Percentiles rank a stretch among this genome's conserved stretches.
phyloP scores from a whole-genome alignment of 352 stramenopile genomes.

The Pythium scleroteichum region DNA sequence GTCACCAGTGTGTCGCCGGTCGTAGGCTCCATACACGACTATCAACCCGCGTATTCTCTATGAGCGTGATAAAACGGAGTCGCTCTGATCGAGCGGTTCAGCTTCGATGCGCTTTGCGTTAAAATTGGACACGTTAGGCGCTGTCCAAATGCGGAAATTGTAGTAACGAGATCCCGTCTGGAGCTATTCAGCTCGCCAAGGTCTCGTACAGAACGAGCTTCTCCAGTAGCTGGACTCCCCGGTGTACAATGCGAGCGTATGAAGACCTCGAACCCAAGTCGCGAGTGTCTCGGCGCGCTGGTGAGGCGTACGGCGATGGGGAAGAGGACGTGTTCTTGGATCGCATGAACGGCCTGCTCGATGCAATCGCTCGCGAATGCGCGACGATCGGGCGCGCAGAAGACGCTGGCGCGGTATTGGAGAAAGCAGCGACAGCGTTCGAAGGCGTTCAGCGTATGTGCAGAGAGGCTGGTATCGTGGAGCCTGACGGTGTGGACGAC shows the following conservation, averaged over 20 bases:
- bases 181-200: neutral
- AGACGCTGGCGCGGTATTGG: slow-evolving; percentile 10
- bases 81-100: neutral
- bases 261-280: slow-evolving; percentile 9
- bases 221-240: neutral
- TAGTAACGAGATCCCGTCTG: too few species aligned
- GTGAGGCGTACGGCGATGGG: neutral
- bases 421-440: slow-evolving; percentile 20
- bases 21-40: too few species aligned
- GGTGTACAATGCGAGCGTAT: slow-evolving; percentile 3
- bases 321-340: slow-evolving; percentile 29
- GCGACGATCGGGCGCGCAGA: slow-evolving; percentile 12
- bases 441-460: slow-evolving; percentile 27
- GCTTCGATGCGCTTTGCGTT: neutral
- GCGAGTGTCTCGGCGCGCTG: neutral
- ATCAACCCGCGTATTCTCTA: neutral
- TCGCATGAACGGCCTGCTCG: slow-evolving; percentile 17
- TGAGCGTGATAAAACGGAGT: neutral
- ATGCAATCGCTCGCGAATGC: slow-evolving; percentile 26
- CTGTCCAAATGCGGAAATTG: neutral
- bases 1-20: too few species aligned
- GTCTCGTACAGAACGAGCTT: neutral
- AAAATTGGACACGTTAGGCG: neutral
- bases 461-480: slow-evolving; percentile 25
- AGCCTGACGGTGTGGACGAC: neutral